These are phyloP conservation scores for Coniochaeta sp. DNA, from an alignment of 2,329 filamentous ascomycete genomes.

Conservation along the genomic window DNA sequence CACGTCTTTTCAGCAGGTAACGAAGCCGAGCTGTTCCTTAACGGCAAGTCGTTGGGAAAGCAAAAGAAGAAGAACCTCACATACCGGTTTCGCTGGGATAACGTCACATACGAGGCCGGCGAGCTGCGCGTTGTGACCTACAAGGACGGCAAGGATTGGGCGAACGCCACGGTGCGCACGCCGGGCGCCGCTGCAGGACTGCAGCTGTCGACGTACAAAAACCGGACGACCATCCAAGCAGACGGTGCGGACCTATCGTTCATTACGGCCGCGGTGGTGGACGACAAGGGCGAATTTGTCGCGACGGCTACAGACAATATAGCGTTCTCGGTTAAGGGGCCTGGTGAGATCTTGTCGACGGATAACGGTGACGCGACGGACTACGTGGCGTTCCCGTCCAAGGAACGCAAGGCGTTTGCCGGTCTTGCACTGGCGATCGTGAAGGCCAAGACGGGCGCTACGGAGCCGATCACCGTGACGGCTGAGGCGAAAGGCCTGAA, in stretches of 20 bases:
- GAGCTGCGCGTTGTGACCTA: slow-evolving; percentile 38
- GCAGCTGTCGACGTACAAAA: slow-evolving; percentile 24
- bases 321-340: slow-evolving; percentile 33
- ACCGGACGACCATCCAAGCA: slow-evolving; percentile 27
- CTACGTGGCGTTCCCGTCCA: slow-evolving; percentile 31
- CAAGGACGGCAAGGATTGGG: slow-evolving; percentile 39
- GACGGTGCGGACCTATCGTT: slow-evolving; percentile 40
- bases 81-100: slow-evolving; percentile 48
- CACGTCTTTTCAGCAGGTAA: slow-evolving; percentile 45
- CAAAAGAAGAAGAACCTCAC: slow-evolving; percentile 22
- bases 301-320: slow-evolving; percentile 32
- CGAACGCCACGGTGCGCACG: slow-evolving; percentile 30
- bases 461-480: slow-evolving; percentile 12
- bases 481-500: slow-evolving; percentile 10
- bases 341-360: slow-evolving; percentile 38
- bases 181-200: slow-evolving; percentile 25
- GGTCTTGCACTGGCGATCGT: slow-evolving; percentile 33
- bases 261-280: slow-evolving; percentile 35
- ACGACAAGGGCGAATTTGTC: slow-evolving; percentile 33
- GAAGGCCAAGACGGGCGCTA: slow-evolving; percentile 15
- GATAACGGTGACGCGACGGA: slow-evolving; percentile 44
- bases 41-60: slow-evolving; percentile 36
- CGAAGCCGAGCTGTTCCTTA: slow-evolving; percentile 47
- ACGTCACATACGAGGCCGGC: slow-evolving; percentile 38
- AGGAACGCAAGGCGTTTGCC: slow-evolving; percentile 29